A percentile compares a stretch with the other conserved stretches of the same genome.
These are phyloP conservation scores for Odonthalia washingtoniensis DNA, from an alignment of 31 red algal genomes.

Conservation along the genomic window DNA sequence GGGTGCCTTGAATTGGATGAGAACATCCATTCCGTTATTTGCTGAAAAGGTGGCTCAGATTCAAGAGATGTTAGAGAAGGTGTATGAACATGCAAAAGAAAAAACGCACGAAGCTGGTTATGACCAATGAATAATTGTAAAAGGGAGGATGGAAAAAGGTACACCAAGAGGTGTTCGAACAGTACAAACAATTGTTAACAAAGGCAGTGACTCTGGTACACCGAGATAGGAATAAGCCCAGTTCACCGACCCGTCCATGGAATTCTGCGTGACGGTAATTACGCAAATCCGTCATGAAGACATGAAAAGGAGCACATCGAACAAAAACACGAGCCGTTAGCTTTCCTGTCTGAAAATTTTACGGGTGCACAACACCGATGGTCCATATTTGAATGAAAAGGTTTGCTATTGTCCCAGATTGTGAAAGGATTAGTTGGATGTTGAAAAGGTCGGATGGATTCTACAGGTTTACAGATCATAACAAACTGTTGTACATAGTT, in stretches of 20 bases:
- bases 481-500: conserved; percentile 24
- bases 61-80: conserved; percentile 32
- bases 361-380: conserved; percentile 5
- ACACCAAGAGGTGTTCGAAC: conserved; percentile 16
- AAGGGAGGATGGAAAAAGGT: not conserved
- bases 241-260: conserved; percentile 14
- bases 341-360: conserved; percentile 37
- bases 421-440: conserved; percentile 31
- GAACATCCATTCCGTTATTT: conserved; percentile 37
- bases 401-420: conserved; percentile 27
- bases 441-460: not conserved
- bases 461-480: conserved; percentile 18
- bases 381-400: conserved; percentile 48
- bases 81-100: not conserved
- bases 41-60: not conserved
- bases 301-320: not conserved
- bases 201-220: conserved; percentile 21
- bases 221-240: conserved; percentile 3
- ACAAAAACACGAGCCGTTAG: conserved; percentile 35
- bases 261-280: conserved; percentile 47
- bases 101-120: conserved; percentile 24
- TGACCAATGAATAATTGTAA: not conserved
- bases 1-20: conserved; percentile 17
- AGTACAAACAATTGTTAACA: conserved; percentile 11
- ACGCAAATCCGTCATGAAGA: conserved; percentile 7